Percentiles rank a stretch among this genome's conserved stretches.
Evolutionary conservation across 2,329 filamentous ascomycete genomes (phyloP).

Genomic region (Botryotinia convoluta): DNA sequence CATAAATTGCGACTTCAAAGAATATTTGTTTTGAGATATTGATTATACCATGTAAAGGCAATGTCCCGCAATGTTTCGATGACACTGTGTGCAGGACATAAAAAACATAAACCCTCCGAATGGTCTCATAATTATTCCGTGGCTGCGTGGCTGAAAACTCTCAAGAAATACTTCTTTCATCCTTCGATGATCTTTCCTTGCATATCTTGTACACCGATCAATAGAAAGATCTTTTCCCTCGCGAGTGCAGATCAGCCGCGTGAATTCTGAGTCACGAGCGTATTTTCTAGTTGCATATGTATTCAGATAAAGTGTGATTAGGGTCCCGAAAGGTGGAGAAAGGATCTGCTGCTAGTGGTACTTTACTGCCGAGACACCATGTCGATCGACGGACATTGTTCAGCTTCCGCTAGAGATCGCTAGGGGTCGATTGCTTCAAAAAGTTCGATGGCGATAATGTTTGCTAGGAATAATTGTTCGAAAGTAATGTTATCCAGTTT

Average conservation of each 20-base stretch:
- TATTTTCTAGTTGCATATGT: slow-evolving; percentile 15
- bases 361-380: slow-evolving; percentile 3
- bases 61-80: background rate
- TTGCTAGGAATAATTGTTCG: background rate
- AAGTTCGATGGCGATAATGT: background rate
- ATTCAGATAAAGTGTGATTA: background rate
- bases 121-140: background rate
- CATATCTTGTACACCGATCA: background rate
- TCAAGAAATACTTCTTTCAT: background rate
- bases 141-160: background rate
- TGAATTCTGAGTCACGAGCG: background rate
- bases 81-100: background rate
- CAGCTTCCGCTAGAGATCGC: background rate
- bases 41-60: background rate
- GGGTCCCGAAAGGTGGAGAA: background rate
- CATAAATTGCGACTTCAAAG: background rate
- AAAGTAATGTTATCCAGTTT: background rate
- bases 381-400: background rate
- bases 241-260: background rate
- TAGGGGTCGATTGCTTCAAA: background rate
- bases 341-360: background rate
- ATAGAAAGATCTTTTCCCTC: background rate
- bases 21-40: background rate
- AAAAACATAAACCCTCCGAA: background rate
- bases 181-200: slow-evolving; percentile 2